phyloP scores from a whole-genome alignment of 352 stramenopile genomes.

The Phytophthora cryptogea region DNA sequence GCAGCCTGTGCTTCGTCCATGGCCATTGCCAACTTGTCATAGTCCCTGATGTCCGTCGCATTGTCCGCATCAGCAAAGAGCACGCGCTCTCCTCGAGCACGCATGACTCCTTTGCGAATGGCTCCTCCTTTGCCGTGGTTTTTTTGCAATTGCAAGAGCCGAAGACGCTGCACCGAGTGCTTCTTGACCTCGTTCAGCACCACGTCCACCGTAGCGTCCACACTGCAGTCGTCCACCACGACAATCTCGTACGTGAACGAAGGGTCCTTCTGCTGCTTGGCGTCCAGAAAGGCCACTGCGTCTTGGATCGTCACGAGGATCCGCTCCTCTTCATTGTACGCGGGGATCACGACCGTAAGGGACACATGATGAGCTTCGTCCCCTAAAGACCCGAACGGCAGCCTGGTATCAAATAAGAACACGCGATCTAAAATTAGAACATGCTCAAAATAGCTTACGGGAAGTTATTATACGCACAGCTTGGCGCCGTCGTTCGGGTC shows the following conservation, averaged over 20 bases:
- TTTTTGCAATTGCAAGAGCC: constrained; percentile 75
- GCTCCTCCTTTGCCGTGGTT: constrained; percentile 94
- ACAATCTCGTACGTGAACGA: constrained; percentile 87
- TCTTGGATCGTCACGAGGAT: constrained; percentile 92
- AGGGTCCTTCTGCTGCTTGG: constrained; percentile 49
- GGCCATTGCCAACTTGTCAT: constrained; percentile 74
- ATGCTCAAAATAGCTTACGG: background rate
- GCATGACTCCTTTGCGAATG: constrained; percentile 88
- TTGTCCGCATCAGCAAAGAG: constrained; percentile 94
- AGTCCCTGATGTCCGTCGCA: constrained; percentile 90
- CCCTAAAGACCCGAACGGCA: constrained; percentile 61
- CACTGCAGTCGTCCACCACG: constrained; percentile 93
- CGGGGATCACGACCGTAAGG: constrained; percentile 93
- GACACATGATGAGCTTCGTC: constrained; percentile 58
- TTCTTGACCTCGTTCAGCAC: constrained; percentile 56
- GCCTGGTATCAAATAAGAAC: constrained; percentile 28
- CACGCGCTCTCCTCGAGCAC: constrained; percentile 75
- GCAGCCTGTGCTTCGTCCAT: constrained; percentile 42
- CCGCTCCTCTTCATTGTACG: constrained; percentile 94
- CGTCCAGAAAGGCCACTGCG: constrained; percentile 88
- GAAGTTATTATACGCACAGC: constrained; percentile 36
- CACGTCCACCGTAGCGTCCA: constrained; percentile 79
- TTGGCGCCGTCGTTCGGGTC: constrained; percentile 52
- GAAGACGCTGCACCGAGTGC: constrained; percentile 59
- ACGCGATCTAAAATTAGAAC: background rate